Evolutionary conservation across 2,329 filamentous ascomycete species (phyloP), one percentile per base, ranked within the genome.

Genomic region (Colletotrichum scovillei): DNA sequence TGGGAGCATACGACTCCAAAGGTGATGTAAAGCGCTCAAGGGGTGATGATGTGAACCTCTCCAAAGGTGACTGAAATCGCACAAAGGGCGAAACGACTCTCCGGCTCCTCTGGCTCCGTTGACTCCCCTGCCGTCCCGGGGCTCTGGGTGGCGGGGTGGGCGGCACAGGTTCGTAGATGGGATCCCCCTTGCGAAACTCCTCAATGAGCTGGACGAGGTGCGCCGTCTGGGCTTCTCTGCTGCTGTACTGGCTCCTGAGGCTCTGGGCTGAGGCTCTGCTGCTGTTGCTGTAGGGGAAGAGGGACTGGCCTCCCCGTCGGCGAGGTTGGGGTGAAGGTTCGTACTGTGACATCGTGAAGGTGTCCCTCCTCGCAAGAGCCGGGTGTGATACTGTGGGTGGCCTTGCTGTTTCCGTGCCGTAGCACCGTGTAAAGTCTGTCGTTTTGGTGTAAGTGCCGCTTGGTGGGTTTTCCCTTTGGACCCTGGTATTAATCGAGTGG

Each of bases 81-180:
- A 49, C 42, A 9, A 22, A 49, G 2, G 42, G 42, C 42, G 42
- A 49, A 22, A 49, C 42, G 42, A 49, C 42, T 8, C 42, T 49
- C 42, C 19, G 42, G 42, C 42, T 49, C 42, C 42, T 49, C 42
- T 49, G 42, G 11, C 42, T 49, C 16, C 62, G 57, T 28, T 38
- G 63, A 38, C 63, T 60, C 28, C 69, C 38, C 26, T 49, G 60
- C 12, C 71, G 71, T 53, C 67, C 67, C 32, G 55, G 67, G 16
- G 67, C 67, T 42, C 55, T 63, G 26, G 71, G 71, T 11, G 71
- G 71, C 42, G 67, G 71, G 35, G 71, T 73, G 22, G 71, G 71
- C 56, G 71, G 71, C 28, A 73, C 56, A 3, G 71, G 71, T 8
- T 71, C 46, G 67, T 73, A 73, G 55, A 73, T 62, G 67, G 69